Evolutionary conservation across 192 early-diverging fungal species (phyloP).

Genomic region (Entomortierella lignicola): DNA sequence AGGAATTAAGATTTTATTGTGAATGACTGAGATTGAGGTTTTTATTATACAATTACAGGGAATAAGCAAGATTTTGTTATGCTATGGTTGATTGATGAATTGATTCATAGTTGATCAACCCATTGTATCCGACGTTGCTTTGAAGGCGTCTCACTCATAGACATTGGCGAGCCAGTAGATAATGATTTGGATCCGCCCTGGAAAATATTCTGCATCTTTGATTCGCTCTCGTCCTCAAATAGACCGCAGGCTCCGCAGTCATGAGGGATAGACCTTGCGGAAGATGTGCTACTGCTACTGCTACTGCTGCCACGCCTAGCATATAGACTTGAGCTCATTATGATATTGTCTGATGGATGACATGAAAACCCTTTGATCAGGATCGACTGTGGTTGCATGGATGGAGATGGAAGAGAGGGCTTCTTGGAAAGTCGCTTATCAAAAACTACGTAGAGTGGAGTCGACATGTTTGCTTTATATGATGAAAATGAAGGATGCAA

Average conservation of each 20-base stretch:
- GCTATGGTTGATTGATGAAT: background rate
- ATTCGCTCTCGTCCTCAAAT: background rate
- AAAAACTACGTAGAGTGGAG: constrained; percentile 34
- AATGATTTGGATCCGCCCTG: constrained; percentile 4
- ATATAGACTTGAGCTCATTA: constrained; percentile 1
- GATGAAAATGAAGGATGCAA: background rate
- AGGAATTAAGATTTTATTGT: too few relatives aligned
- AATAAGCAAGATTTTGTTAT: too few relatives aligned
- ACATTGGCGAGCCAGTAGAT: background rate
- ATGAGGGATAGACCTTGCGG: constrained; percentile 6
- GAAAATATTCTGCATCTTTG: background rate
- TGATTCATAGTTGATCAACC: constrained; percentile 18
- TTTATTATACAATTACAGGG: too few relatives aligned
- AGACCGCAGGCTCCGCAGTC: constrained; percentile 17
- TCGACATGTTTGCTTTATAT: background rate
- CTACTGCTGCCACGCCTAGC: constrained; percentile 23
- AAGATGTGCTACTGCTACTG: constrained; percentile 17
- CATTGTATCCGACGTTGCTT: constrained; percentile 21
- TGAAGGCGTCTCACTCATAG: background rate
- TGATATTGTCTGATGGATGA: background rate
- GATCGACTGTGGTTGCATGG: constrained; percentile 37
- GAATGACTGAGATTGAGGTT: too few relatives aligned
- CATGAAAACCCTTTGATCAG: constrained; percentile 19
- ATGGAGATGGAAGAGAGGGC: constrained; percentile 26
- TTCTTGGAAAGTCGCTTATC: constrained; percentile 33